phyloP scores from a whole-genome alignment of 768 basidiomycete species.

The Mycena belliarum region DNA sequence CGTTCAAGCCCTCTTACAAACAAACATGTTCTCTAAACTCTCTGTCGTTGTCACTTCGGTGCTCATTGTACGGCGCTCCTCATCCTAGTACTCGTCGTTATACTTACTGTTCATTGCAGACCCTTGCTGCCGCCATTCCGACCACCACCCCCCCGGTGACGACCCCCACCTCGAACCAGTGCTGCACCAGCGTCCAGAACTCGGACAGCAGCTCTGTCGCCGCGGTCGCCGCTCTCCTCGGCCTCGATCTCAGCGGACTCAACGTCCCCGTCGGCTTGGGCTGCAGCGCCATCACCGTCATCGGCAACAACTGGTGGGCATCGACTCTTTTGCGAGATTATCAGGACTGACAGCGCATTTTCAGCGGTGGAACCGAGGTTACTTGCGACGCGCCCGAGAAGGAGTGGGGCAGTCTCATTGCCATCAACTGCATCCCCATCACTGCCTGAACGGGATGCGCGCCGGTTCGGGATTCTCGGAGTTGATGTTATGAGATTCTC shows the following conservation, averaged over 20 bases:
- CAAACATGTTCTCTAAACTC: conserved; percentile 16
- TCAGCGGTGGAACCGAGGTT: conserved; percentile 7
- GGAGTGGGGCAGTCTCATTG: conserved; percentile 13
- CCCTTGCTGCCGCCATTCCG: conserved; percentile 11
- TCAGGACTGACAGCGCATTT: too few relatives aligned
- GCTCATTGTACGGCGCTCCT: conserved; percentile 2
- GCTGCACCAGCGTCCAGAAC: conserved; percentile 15
- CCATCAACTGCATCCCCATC: conserved; percentile 4
- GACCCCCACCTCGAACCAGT: conserved; percentile 11
- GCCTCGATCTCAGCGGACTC: conserved; percentile 11
- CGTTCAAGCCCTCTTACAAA: conserved; percentile 12
- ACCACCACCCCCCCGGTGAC: conserved; percentile 6
- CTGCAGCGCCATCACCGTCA: conserved; percentile 21
- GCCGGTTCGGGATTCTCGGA: not conserved
- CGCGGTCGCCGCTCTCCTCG: conserved; percentile 10
- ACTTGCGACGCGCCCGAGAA: conserved; percentile 8
- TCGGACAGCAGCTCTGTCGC: conserved; percentile 6
- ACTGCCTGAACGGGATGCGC: not conserved
- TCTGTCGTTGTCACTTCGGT: conserved; percentile 6
- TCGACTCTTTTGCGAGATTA: not conserved
- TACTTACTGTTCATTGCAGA: not conserved
- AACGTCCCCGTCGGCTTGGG: conserved; percentile 14
- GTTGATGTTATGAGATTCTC: not conserved
- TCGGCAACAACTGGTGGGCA: conserved; percentile 17
- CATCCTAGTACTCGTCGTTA: too few relatives aligned